Percentiles rank a stretch among this genome's conserved stretches.
phyloP scores from a whole-genome alignment of 169 alveolate genomes.

The Cardiosporidium cionae region DNA sequence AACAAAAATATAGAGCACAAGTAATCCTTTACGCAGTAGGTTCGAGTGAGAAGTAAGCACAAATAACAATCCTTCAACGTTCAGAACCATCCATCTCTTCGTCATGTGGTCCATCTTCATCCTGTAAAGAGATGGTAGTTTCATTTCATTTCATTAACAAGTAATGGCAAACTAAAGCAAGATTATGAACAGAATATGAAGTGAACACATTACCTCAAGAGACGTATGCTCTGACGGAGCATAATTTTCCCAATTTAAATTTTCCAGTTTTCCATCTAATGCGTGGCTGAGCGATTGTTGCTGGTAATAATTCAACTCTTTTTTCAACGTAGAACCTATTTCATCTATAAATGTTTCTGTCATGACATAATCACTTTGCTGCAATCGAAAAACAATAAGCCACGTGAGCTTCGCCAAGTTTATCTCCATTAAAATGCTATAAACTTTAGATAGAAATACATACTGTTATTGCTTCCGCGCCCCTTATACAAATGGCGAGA shows the following conservation, averaged over 20 bases:
- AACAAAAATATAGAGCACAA: no score
- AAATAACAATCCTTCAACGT: no score
- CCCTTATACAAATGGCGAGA: slow-evolving; percentile 70
- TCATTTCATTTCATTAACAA: no score
- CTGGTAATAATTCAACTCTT: slow-evolving; percentile 29
- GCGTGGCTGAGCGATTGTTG: slow-evolving; percentile 15
- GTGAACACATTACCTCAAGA: slow-evolving; percentile 4
- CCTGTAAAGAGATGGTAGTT: no score
- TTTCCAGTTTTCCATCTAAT: slow-evolving; percentile 22
- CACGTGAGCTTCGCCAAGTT: background rate
- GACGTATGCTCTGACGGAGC: slow-evolving; percentile 53
- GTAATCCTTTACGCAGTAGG: no score
- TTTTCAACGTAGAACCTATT: slow-evolving; percentile 35
- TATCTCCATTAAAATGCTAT: background rate
- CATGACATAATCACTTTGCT: slow-evolving; percentile 24
- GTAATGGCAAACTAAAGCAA: no score
- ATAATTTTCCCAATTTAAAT: slow-evolving; percentile 43
- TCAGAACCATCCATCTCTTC: no score
- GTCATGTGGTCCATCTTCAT: no score
- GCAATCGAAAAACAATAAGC: background rate
- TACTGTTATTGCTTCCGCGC: slow-evolving; percentile 37
- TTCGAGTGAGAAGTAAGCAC: no score
- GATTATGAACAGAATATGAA: no score
- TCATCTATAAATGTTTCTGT: slow-evolving; percentile 39
- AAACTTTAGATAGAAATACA: background rate